Base-by-base conservation (phyloP, 2,329 filamentous ascomycete genomes). In the Rhinocladiella similis region DNA sequence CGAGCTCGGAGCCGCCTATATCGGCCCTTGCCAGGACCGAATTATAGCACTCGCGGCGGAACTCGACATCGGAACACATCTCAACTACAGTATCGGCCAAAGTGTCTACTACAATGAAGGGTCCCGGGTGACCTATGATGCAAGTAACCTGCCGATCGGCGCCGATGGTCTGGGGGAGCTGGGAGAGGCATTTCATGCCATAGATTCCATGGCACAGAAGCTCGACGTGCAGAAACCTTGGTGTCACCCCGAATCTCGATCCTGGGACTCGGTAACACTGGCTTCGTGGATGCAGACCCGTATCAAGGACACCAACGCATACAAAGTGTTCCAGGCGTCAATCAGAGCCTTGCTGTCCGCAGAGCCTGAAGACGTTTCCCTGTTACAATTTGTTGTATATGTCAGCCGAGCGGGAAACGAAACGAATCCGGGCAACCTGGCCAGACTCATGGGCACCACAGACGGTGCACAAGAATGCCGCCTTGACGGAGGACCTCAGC, bases 1-100 rank as follows among this genome's bases (percentile, higher is more conserved):
- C 16, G 68, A 70, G 42, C 56, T 66, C 7, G 68, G 68, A 5
- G 68, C 63, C 10, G 66, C 59, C 7, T 70, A 65, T 9, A 54
- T 68, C 2, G 66, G 65, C 16, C 68, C 63, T 46, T 66, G 63
- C 4, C 63, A 69, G 41, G 61, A 68, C 22, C 57, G 56, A 9
- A 60, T 67, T 1, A 43, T 67, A 1, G 59, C 59, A 14, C 56
- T 69, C 9, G 59, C 62, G 25, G 19, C 41, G 1, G 58, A 65
- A 3, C 66, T 68, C 5, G 56, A 52, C 6, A 47, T 68, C 2
- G 29, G 57, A 10, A 62, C 60, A 1, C 66, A 61, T 39, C 47
- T 50, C 19, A 62, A 60, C 13, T 50, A 50, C 27, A 16, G 22
- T n/a, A 39, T n/a, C 19, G 47, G 47, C 47, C n/a, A 50, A n/a